Evolutionary conservation across 148 eudicot genomes (phyloP), one percentile per base, ranked within the genome.

Genomic region (Diospyros lotus): DNA sequence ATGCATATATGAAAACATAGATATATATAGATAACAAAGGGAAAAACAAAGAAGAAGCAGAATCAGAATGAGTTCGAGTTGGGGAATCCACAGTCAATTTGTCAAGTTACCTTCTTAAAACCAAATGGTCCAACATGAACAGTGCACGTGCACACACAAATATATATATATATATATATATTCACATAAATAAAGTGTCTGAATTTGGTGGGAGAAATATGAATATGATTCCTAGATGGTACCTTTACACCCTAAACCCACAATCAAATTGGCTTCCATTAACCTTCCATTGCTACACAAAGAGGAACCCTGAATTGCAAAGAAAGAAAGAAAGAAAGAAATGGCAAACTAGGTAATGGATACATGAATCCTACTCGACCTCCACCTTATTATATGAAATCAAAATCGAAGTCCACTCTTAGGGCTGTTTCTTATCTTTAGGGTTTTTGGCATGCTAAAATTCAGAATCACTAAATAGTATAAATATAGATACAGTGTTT

Each of bases 321-420:
- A 28, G 28, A 28, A 28, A 28, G 28, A 28, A 28, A 28, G 28
- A 64, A 41, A n/a, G 4, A 0, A 6, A 58, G 18, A n/a, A n/a
- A n/a, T n/a, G 51, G 13, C 69, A 40, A 74, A 53, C 53, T 41
- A 51, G 51, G 51, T 42, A 53, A 67, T 7, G 51, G 15, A 7
- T 60, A 68, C 17, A 61, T 69, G 73, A 76, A 60, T 60, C 68
- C 79, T 10, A 67, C 78, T 4, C 70, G 48, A 62, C 63, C 45
- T 59, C 73, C 78, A 75, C 73, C 17, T 54, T 40, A 3, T 48
- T 5, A 1, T 7, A 28, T 28, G 28, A 28, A 28, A 28, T 28
- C 28, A 28, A 28, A 28, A 28, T 28, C 28, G 28, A 28, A 28
- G 28, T 28, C 28, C 28, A 28, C 28, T 28, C 28, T 28, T 28